phyloP scores from a whole-genome alignment of 495 filamentous ascomycete species.

The Aspergillus bridgeri region DNA sequence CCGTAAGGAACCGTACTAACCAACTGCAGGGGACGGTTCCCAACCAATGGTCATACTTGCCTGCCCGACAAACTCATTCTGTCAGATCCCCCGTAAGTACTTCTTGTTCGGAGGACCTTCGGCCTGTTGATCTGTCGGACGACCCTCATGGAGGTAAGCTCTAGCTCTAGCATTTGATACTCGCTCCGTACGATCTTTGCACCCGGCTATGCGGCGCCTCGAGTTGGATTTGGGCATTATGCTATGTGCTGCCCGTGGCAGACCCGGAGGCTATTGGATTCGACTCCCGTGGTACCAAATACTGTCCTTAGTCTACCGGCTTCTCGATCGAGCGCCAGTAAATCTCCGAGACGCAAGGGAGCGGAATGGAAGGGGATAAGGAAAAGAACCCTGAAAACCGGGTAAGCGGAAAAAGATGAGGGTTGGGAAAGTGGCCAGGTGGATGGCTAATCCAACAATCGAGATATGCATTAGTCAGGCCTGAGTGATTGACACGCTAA shows the following conservation, averaged over 20 bases:
- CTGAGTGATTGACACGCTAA: background rate
- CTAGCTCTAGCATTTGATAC: background rate
- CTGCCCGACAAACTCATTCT: background rate
- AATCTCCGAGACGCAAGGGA: background rate
- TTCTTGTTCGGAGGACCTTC: too few species aligned
- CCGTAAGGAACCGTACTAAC: background rate
- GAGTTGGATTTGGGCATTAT: background rate
- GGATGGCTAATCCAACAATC: background rate
- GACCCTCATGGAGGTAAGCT: background rate
- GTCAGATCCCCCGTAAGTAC: too few species aligned
- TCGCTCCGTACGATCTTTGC: background rate
- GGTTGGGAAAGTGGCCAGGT: too few species aligned
- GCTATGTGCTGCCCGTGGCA: background rate
- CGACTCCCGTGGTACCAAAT: too few species aligned
- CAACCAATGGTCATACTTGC: background rate
- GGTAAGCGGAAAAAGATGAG: too few species aligned
- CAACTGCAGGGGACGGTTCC: background rate
- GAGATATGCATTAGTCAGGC: background rate
- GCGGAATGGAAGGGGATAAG: background rate
- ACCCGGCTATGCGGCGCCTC: background rate
- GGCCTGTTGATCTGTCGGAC: background rate
- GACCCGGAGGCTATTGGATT: background rate
- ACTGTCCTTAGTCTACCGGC: background rate
- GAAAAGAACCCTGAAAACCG: too few species aligned
- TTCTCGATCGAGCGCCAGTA: background rate